Evolutionary conservation across 2,329 filamentous ascomycete species (phyloP).

Genomic region (Fusarium palustre): DNA sequence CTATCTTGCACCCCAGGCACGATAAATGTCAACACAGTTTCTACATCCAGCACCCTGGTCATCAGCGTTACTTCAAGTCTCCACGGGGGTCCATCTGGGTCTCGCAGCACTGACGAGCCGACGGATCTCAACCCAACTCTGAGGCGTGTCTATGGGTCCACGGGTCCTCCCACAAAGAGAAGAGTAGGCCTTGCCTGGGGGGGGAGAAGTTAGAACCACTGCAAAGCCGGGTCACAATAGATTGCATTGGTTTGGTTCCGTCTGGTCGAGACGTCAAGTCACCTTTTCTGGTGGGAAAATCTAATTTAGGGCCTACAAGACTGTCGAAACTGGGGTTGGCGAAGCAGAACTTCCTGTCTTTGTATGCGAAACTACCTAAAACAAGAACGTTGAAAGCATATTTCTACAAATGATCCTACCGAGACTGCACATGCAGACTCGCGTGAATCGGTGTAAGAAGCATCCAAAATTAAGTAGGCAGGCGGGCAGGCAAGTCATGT

Average conservation of each 20-base stretch:
- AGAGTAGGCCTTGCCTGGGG: slow-evolving; percentile 38
- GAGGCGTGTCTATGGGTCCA: slow-evolving; percentile 50
- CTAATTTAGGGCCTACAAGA: slow-evolving; percentile 14
- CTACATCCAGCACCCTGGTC: slow-evolving; percentile 51
- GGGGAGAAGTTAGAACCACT: slow-evolving; percentile 22
- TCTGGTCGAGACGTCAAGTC: slow-evolving; percentile 17
- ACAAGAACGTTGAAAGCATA: slow-evolving; percentile 3
- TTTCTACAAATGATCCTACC: neutral
- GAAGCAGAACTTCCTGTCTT: neutral
- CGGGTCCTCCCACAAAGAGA: slow-evolving; percentile 46
- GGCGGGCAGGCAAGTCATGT: neutral
- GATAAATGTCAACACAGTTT: slow-evolving; percentile 47
- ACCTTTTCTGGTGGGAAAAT: slow-evolving; percentile 25
- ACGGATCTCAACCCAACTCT: slow-evolving; percentile 55
- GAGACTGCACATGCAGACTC: neutral
- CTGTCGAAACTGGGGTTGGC: neutral
- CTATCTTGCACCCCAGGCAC: neutral
- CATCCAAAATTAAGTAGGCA: neutral
- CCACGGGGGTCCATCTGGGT: slow-evolving; percentile 54
- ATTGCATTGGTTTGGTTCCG: slow-evolving; percentile 10
- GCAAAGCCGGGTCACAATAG: slow-evolving; percentile 32
- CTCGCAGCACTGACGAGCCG: slow-evolving; percentile 55
- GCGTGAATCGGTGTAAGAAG: slow-evolving; percentile 17
- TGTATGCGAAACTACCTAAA: neutral
- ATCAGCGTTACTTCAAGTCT: slow-evolving; percentile 51